phyloP scores from a whole-genome alignment of 129 eudicot genomes.

The Helianthus annuus region HanXRQr2.0-SUNRISE NC_035444.2:7142761-7143260 shows the following conservation, averaged over 20 bases:
- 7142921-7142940: slow-evolving; percentile 45
- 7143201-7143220: slow-evolving; percentile 78
- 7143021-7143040: slow-evolving; percentile 65
- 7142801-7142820: slow-evolving; percentile 71
- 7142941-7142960: slow-evolving; percentile 40
- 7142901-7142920: slow-evolving; percentile 65
- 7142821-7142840: slow-evolving; percentile 64
- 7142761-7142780: neutral
- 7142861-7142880: slow-evolving; percentile 54
- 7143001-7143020: slow-evolving; percentile 45
- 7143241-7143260: slow-evolving; percentile 83
- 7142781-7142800: slow-evolving; percentile 93
- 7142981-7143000: slow-evolving; percentile 64
- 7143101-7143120: slow-evolving; percentile 46
- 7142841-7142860: slow-evolving; percentile 56
- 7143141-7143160: slow-evolving; percentile 64
- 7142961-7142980: slow-evolving; percentile 44
- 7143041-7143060: slow-evolving; percentile 75
- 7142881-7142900: slow-evolving; percentile 56
- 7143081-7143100: slow-evolving; percentile 53
- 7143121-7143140: slow-evolving; percentile 64
- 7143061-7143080: slow-evolving; percentile 69
- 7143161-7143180: slow-evolving; percentile 39
- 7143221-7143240: slow-evolving; percentile 85
- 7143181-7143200: slow-evolving; percentile 55